phyloP scores from a whole-genome alignment of 257 asterid species.

The Salvia miltiorrhiza region DNA sequence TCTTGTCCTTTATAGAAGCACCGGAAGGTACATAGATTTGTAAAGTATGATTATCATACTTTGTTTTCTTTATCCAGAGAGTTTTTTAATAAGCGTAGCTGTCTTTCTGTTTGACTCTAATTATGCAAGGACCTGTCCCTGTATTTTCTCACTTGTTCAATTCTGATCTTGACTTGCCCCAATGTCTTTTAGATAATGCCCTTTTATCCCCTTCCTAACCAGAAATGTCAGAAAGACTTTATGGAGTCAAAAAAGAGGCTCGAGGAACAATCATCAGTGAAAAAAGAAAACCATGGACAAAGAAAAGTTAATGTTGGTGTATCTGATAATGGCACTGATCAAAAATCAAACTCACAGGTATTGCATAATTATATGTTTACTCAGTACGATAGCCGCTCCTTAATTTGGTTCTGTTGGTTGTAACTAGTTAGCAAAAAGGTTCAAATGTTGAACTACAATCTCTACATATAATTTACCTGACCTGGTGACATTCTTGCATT shows the following conservation, averaged over 20 bases:
- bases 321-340: slow-evolving; percentile 31
- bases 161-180: neutral
- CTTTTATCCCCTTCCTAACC: slow-evolving; percentile 40
- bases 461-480: slow-evolving; percentile 1
- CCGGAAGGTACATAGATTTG: neutral
- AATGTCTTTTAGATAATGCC: neutral
- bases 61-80: neutral
- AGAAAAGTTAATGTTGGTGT: slow-evolving; percentile 33
- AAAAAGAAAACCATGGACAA: slow-evolving; percentile 47
- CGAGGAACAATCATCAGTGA: slow-evolving; percentile 48
- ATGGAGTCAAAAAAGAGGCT: slow-evolving; percentile 50
- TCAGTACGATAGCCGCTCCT: neutral
- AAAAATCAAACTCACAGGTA: slow-evolving; percentile 34
- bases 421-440: neutral
- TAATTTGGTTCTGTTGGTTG: slow-evolving; percentile 7
- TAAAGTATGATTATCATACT: too few relatives aligned
- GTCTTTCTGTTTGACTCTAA: neutral
- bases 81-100: neutral
- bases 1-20: neutral
- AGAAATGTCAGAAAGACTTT: slow-evolving; percentile 54
- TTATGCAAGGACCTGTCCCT: neutral
- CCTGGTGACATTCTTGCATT: too few relatives aligned
- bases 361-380: neutral
- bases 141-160: too few relatives aligned
- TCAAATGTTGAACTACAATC: neutral